phyloP scores from a whole-genome alignment of 352 stramenopile species.

The Phytophthora pisi region DNA sequence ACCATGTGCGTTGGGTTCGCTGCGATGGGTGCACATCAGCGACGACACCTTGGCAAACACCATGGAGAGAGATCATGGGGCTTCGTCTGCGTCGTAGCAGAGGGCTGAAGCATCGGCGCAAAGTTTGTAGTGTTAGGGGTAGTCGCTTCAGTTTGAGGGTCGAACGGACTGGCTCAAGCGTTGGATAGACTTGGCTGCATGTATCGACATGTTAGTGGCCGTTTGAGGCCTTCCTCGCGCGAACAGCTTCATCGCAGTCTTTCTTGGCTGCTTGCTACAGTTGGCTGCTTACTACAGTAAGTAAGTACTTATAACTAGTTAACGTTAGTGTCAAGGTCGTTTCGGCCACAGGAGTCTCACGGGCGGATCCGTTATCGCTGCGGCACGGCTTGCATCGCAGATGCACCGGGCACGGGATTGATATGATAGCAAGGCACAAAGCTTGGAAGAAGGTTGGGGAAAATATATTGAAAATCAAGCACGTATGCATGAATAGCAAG shows the following conservation, averaged over 20 bases:
- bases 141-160: not conserved
- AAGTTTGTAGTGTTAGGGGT: no score
- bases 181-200: not conserved
- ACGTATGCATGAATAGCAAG: slow-evolving; percentile 33
- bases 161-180: not conserved
- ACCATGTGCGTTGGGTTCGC: slow-evolving; percentile 16
- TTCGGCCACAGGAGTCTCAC: not conserved
- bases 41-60: not conserved
- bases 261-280: not conserved
- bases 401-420: not conserved
- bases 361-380: no score
- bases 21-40: slow-evolving; percentile 18
- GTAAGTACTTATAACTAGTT: no score
- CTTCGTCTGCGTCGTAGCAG: no score
- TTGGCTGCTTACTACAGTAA: no score
- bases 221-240: not conserved
- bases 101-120: no score
- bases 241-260: not conserved
- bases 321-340: not conserved
- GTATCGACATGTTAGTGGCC: not conserved
- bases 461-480: slow-evolving; percentile 54
- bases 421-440: not conserved
- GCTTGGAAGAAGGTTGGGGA: slow-evolving; percentile 10
- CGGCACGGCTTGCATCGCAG: not conserved
- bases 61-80: no score